Evolutionary conservation across 768 basidiomycete genomes (phyloP), one percentile per base, ranked within the genome.

Genomic region (Chalciporus pseudorubinellus): DNA sequence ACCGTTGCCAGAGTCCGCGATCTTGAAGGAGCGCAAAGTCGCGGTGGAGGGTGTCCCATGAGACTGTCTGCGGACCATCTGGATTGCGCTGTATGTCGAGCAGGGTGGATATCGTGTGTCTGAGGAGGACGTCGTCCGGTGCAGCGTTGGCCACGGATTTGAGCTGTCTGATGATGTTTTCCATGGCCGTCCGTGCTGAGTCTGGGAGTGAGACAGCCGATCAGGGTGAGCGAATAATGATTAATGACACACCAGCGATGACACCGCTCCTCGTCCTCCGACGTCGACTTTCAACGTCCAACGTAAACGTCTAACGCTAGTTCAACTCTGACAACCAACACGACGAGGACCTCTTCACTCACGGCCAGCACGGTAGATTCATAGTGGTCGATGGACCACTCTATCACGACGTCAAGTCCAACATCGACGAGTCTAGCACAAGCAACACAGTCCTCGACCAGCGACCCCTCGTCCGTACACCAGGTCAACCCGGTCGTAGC

Each of bases 401-500:
- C 48, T 38, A 39, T 41, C 13, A 10, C 54, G n/a, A 12, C 52
- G 21, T 53, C 55, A 16, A 52, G 33, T 41, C 24, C 61, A 36
- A 55, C 61, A 16, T 33, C 62, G 39, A 58, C 60, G 34, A 62
- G 48, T 51, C n/a, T 40, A 14, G 20, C 57, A 45, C 59, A 48
- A 47, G 46, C 55, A 19, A 44, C 59, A 28, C 49, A 46, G 46
- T 56, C 62, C n/a, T 42, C 55, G 39, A 11, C 58, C 39, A 51
- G 53, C 10, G 64, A 65, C 56, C 38, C 55, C 28, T 58, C 59
- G 5, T 57, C 74, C 28, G 64, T 66, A n/a, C 73, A 70, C 53
- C 71, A 72, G 60, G 70, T 63, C n/a, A 85, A 71, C 63, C 77
- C 87, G 6, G 81, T 84, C 55, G 75, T 87, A 36, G 72, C 84